A percentile compares a stretch with the other conserved stretches of the same genome.
Evolutionary conservation across 1,284 basidiomycete species (phyloP).

Genomic region (Fomes fomentarius): DNA sequence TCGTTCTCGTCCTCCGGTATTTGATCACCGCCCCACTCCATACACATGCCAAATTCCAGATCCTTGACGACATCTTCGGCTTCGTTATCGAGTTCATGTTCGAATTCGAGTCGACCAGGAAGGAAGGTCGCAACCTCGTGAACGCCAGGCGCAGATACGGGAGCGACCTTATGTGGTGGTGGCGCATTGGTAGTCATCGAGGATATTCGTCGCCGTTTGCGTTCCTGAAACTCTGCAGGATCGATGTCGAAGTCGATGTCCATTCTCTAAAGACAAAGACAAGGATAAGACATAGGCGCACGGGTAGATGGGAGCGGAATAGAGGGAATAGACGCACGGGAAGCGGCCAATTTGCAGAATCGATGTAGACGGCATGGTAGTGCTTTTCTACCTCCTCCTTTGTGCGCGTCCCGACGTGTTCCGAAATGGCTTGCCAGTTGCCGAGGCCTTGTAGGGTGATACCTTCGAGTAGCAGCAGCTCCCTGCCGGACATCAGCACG

Average conservation of each 20-base stretch:
- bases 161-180: conserved; percentile 68
- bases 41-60: conserved; percentile 91
- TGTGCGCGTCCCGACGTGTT: conserved; percentile 93
- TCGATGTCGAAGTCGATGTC: conserved; percentile 74
- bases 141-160: conserved; percentile 92
- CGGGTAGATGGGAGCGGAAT: conserved; percentile 10
- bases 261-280: conserved; percentile 53
- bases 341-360: conserved; percentile 76
- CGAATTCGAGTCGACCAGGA: conserved; percentile 96
- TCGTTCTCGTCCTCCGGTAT: conserved; percentile 78
- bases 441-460: conserved; percentile 90
- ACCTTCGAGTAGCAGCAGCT: conserved; percentile 90
- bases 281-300: not conserved
- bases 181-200: conserved; percentile 59
- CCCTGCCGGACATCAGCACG: conserved; percentile 49
- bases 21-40: conserved; percentile 84
- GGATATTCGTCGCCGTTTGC: conserved; percentile 86
- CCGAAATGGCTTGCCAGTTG: conserved; percentile 97
- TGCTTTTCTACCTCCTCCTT: conserved; percentile 95
- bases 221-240: conserved; percentile 82
- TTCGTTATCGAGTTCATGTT: conserved; percentile 96
- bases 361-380: conserved; percentile 85
- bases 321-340: conserved; percentile 55
- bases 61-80: conserved; percentile 97
- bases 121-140: conserved; percentile 96